These are phyloP conservation scores for Phialemonium atrogriseum DNA, from an alignment of 2,329 filamentous ascomycete genomes.

Conservation along the genomic window DNA sequence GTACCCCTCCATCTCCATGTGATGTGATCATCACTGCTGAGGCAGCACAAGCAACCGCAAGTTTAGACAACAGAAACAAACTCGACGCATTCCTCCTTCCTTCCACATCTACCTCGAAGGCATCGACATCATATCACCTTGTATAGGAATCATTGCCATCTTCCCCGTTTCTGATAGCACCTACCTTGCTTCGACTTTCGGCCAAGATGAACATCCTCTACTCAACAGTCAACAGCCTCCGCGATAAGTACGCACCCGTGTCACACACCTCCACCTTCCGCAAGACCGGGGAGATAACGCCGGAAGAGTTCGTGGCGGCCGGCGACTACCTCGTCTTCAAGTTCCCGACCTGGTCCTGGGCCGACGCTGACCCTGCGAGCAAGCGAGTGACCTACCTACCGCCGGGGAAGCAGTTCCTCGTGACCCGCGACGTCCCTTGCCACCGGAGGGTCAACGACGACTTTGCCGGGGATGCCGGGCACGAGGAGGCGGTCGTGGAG, in stretches of 20 bases:
- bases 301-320: constrained; percentile 90
- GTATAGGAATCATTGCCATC: neutral
- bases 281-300: constrained; percentile 88
- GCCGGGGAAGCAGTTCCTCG: constrained; percentile 84
- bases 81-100: neutral
- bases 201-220: constrained; percentile 77
- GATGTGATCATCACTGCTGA: constrained; percentile 2
- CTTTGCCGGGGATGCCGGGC: constrained; percentile 80
- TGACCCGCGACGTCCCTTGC: constrained; percentile 91
- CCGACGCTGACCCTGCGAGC: constrained; percentile 71
- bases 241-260: constrained; percentile 85
- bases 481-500: constrained; percentile 74
- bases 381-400: constrained; percentile 79
- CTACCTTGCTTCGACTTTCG: neutral
- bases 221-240: constrained; percentile 84
- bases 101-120: too few relatives aligned
- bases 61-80: neutral
- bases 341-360: constrained; percentile 98
- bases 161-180: too few relatives aligned
- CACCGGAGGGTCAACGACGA: constrained; percentile 85
- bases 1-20: too few relatives aligned
- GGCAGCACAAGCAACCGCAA: neutral
- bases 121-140: neutral
- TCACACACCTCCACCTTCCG: constrained; percentile 90
- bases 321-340: constrained; percentile 98